Evolutionary conservation across 768 basidiomycete genomes (phyloP).

Genomic region (Paxillus rubicundulus): DNA sequence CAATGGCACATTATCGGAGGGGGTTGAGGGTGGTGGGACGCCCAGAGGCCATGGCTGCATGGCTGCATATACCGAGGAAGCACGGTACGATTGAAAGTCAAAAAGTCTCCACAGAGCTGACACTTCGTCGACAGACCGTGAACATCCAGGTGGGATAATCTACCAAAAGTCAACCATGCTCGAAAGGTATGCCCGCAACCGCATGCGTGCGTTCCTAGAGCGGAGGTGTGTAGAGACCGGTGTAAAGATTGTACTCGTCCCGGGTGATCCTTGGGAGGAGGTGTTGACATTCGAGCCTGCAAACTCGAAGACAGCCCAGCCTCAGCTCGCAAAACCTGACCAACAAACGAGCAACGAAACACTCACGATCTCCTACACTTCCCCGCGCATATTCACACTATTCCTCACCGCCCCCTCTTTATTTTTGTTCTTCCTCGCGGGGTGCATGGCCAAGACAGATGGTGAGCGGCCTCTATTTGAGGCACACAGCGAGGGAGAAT

Average conservation of each 20-base stretch:
- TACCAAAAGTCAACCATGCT: constrained; percentile 33
- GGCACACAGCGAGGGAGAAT: neutral
- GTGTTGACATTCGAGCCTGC: neutral
- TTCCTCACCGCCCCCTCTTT: constrained; percentile 45
- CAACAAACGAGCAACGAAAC: neutral
- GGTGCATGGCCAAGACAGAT: constrained; percentile 8
- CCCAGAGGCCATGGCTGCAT: constrained; percentile 48
- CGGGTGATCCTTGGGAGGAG: constrained; percentile 31
- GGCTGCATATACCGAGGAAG: constrained; percentile 6
- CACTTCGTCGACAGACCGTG: neutral
- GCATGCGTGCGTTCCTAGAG: constrained; percentile 26
- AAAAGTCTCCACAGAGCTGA: too few species aligned
- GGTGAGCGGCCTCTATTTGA: neutral
- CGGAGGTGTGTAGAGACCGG: constrained; percentile 34
- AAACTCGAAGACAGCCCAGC: neutral
- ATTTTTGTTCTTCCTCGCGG: constrained; percentile 24
- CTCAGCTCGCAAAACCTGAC: neutral
- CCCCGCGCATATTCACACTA: constrained; percentile 47
- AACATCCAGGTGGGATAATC: constrained; percentile 33
- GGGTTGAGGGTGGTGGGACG: constrained; percentile 53
- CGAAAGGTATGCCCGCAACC: constrained; percentile 34
- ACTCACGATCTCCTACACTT: constrained; percentile 43
- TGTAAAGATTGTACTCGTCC: constrained; percentile 37
- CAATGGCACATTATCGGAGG: constrained; percentile 58
- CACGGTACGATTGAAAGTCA: too few species aligned